These are phyloP conservation scores for Penicillium corylophilum DNA, from an alignment of 2,329 filamentous ascomycete species.

Conservation along the genomic window DNA sequence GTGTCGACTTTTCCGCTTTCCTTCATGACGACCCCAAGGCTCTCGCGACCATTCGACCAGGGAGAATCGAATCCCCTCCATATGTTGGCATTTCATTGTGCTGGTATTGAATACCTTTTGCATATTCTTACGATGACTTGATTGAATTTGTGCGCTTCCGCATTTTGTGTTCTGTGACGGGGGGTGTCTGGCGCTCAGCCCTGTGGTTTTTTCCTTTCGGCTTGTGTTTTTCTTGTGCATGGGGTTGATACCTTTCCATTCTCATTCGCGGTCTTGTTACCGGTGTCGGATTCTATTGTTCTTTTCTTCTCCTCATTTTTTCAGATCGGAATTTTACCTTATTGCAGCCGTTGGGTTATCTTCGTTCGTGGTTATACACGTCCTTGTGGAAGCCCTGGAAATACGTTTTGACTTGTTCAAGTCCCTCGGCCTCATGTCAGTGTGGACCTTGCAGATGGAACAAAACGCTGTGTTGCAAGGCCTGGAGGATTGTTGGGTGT, in stretches of 20 bases:
- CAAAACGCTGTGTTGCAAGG: constrained; percentile 1
- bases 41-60: constrained; percentile 19
- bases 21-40: constrained; percentile 28
- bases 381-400: constrained; percentile 1
- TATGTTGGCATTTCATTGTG: constrained; percentile 44
- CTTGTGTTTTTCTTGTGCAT: constrained; percentile 23
- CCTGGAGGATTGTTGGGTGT: constrained; percentile 4
- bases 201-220: constrained; percentile 23
- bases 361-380: constrained; percentile 7
- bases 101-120: constrained; percentile 41
- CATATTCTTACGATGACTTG: constrained; percentile 42
- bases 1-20: constrained; percentile 21
- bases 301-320: constrained; percentile 22
- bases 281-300: constrained; percentile 29
- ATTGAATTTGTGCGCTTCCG: constrained; percentile 35
- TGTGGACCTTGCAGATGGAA: not conserved
- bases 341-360: constrained; percentile 14
- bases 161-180: constrained; percentile 34
- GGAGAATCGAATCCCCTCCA: constrained; percentile 34
- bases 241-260: constrained; percentile 33
- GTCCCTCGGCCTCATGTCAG: not conserved
- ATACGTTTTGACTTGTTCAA: not conserved
- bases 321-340: constrained; percentile 26
- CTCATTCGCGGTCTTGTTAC: constrained; percentile 25
- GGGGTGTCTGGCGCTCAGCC: constrained; percentile 36